Evolutionary conservation across 2,329 filamentous ascomycete genomes (phyloP).

Genomic region (Ceratocystis ficicola): DNA sequence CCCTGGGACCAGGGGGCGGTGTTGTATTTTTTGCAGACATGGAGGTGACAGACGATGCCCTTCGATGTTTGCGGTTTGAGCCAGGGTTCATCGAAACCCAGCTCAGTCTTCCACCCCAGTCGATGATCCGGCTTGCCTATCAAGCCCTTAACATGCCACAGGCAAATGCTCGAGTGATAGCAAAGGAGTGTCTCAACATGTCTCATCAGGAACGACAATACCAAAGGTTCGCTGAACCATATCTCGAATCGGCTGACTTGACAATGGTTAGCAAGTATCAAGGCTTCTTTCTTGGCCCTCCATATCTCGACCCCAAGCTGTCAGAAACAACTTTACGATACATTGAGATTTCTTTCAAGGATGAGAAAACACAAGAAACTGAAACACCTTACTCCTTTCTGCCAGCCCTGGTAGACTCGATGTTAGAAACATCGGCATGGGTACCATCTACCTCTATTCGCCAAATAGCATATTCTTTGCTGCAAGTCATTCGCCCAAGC

Average conservation of each 20-base stretch:
- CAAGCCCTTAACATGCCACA: conserved; percentile 25
- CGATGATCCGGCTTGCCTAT: conserved; percentile 27
- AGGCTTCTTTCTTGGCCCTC: background rate
- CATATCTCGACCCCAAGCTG: conserved; percentile 31
- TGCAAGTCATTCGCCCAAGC: conserved; percentile 27
- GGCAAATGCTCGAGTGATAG: conserved; percentile 23
- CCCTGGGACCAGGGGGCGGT: conserved; percentile 54
- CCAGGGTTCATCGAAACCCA: conserved; percentile 32
- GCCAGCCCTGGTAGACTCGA: conserved; percentile 47
- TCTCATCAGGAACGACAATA: background rate
- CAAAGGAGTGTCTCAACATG: conserved; percentile 5
- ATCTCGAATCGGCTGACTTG: conserved; percentile 12
- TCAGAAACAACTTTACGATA: conserved; percentile 32
- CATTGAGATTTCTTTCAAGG: conserved; percentile 23
- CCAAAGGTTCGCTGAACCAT: conserved; percentile 9
- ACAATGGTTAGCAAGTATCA: background rate
- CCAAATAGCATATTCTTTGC: conserved; percentile 43
- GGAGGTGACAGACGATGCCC: conserved; percentile 22
- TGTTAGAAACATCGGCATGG: conserved; percentile 36
- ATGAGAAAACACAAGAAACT: conserved; percentile 20
- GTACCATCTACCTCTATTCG: conserved; percentile 39
- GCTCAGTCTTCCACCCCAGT: conserved; percentile 31
- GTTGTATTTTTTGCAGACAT: conserved; percentile 43
- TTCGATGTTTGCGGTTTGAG: conserved; percentile 27
- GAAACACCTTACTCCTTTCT: conserved; percentile 43